Percentiles rank a stretch among this genome's conserved stretches.
These are phyloP conservation scores for Acanthamoeba pearcei DNA, from an alignment of 208 protist genomes.

Conservation along the genomic window DNA sequence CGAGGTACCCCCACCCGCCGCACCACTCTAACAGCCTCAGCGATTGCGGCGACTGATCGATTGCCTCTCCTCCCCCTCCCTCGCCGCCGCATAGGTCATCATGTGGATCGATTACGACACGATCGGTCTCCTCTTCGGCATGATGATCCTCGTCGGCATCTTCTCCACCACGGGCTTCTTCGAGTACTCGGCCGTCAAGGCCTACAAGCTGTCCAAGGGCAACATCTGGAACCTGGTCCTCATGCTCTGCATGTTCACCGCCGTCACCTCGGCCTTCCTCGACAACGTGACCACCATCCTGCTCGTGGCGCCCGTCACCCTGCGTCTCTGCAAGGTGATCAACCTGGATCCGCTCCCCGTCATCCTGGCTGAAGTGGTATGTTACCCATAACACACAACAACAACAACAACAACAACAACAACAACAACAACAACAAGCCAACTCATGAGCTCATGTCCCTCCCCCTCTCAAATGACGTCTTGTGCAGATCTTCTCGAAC, in stretches of 20 bases:
- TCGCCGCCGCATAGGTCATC: slow-evolving; percentile 43
- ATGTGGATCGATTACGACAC: slow-evolving; percentile 84
- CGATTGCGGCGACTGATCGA: neutral
- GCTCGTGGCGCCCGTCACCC: slow-evolving; percentile 87
- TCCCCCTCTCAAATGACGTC: neutral
- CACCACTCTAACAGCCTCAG: no score
- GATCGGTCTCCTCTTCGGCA: slow-evolving; percentile 85
- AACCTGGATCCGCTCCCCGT: slow-evolving; percentile 85
- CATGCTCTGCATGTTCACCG: slow-evolving; percentile 73
- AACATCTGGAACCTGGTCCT: slow-evolving; percentile 80
- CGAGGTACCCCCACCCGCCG: slow-evolving; percentile 48
- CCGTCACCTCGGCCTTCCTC: slow-evolving; percentile 85
- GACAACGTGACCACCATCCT: slow-evolving; percentile 92
- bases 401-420: no score
- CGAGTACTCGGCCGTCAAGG: slow-evolving; percentile 82
- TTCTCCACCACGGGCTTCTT: slow-evolving; percentile 88
- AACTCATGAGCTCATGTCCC: no score
- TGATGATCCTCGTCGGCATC: slow-evolving; percentile 89
- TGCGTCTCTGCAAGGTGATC: slow-evolving; percentile 84
- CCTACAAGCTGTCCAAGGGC: slow-evolving; percentile 82
- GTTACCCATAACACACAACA: neutral
- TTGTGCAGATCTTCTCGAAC: slow-evolving; percentile 77
- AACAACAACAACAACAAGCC: no score
- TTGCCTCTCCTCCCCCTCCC: no score
- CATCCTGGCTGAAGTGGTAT: slow-evolving; percentile 84